Evolutionary conservation across 1,284 basidiomycete species (phyloP).

Genomic region (Cutaneotrichosporon mucoides): DNA sequence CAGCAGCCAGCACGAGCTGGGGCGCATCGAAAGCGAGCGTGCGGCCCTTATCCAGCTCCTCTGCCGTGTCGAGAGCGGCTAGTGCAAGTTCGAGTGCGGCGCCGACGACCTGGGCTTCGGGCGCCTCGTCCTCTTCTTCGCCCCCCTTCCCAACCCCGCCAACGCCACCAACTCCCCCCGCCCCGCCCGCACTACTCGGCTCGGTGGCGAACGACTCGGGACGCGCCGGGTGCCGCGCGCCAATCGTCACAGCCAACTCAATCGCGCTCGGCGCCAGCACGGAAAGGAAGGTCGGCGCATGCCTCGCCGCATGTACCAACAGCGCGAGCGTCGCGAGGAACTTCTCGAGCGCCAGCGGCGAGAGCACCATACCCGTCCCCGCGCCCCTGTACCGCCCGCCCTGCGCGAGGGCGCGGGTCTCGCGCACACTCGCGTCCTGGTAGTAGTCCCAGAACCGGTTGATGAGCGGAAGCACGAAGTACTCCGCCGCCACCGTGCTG

Average conservation of each 20-base stretch:
- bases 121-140: constrained; percentile 10
- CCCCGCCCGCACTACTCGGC: no score
- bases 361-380: constrained; percentile 74
- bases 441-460: constrained; percentile 88
- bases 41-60: constrained; percentile 71
- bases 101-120: constrained; percentile 66
- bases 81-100: constrained; percentile 72
- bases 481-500: constrained; percentile 74
- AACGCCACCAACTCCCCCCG: no score
- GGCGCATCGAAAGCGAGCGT: constrained; percentile 71
- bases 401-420: constrained; percentile 59
- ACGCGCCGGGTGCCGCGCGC: constrained; percentile 57
- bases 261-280: constrained; percentile 74
- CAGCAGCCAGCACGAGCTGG: constrained; percentile 64
- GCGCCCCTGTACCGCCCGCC: constrained; percentile 60
- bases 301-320: constrained; percentile 71
- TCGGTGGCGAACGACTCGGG: not conserved
- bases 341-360: constrained; percentile 66
- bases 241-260: constrained; percentile 74
- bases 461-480: constrained; percentile 80
- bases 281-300: constrained; percentile 71
- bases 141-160: not conserved
- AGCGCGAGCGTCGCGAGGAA: constrained; percentile 72
- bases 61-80: constrained; percentile 66
- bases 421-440: constrained; percentile 69